Evolutionary conservation across 2,329 filamentous ascomycete genomes (phyloP), one percentile per base, ranked within the genome.

Genomic region (Trichophyton schoenleinii): DNA sequence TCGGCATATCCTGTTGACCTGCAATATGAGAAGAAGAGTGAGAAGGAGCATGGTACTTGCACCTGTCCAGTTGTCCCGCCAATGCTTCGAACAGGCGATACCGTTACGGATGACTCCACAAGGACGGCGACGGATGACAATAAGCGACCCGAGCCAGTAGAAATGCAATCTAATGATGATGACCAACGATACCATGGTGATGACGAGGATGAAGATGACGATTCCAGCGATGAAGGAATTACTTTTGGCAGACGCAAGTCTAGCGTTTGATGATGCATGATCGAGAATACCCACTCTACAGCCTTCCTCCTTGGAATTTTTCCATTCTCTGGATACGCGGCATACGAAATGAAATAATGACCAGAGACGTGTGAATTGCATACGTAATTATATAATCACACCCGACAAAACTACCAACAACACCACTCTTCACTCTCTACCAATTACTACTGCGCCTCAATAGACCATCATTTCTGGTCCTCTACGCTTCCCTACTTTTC

Each of bases 191-290:
- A 75, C 61, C 74, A 75, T 63, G 75, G 72, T 60, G 73, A 75
- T 58, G 73, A 76, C 59, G 74, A 76, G 64, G 70, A 75, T 38
- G 73, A 70, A 28, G 67, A 67, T 13, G 69, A 70, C 41, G 73
- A 75, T 20, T 75, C 74, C 1, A 74, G 76, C 65, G 74, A 77
- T 38, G 74, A 77, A 68, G 73, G 68, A 2, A 70, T 77, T 38
- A 67, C 75, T 22, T 73, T 76, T 62, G 73, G 74, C 31, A 74
- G 61, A 57, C 60, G 34, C 38, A 57, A 59, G 28, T 58, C 58
- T 15, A 53, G 22, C 22, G 49, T 22, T n/a, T 53, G 49, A 31
- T 53, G 49, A 34, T 53, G 22, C 49, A 20, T 34, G 22, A 31
- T n/a, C 20, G 18, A 48, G 25, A 18, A 22, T 9, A 9, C 9